These are phyloP conservation scores for Isabelozyma gotoi DNA, from an alignment of 805 yeast species.

Conservation along the genomic window DNA sequence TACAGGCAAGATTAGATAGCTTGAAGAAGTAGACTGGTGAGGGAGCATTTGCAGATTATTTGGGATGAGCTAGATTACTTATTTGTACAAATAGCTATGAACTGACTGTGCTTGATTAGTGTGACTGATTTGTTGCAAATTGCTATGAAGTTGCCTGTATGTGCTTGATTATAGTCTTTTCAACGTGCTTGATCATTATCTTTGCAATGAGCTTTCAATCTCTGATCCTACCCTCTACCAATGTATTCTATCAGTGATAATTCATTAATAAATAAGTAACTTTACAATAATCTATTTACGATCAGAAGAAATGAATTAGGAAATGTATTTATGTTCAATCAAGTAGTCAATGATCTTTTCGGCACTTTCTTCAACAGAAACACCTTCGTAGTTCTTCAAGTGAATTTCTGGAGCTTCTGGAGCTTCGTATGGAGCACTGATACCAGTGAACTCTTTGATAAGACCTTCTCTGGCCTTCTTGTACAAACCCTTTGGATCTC, in stretches of 20 bases:
- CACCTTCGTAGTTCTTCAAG: constrained; percentile 63
- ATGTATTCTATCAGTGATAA: no score
- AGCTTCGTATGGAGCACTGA: constrained; percentile 93
- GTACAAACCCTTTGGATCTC: constrained; percentile 97
- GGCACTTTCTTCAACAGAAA: constrained; percentile 80
- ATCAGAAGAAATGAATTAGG: neutral
- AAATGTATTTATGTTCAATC: constrained; percentile 45
- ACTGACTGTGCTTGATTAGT: no score
- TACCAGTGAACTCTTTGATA: constrained; percentile 93
- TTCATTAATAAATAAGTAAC: no score
- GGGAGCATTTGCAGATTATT: no score
- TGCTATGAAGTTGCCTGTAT: no score
- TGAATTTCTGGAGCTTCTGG: constrained; percentile 85
- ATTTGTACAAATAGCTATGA: no score
- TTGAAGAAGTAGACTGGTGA: constrained; percentile 51
- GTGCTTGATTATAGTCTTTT: no score
- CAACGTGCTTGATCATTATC: no score
- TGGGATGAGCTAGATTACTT: no score
- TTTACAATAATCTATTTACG: neutral
- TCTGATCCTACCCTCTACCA: no score
- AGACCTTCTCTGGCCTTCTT: constrained; percentile 95
- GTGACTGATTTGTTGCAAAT: no score
- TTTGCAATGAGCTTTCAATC: no score
- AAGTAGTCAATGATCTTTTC: constrained; percentile 67
- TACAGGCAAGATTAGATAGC: constrained; percentile 86